Evolutionary conservation across 305 asterid species (phyloP), one percentile per base, ranked within the genome.

Genomic region (Fraxinus albicans): DNA sequence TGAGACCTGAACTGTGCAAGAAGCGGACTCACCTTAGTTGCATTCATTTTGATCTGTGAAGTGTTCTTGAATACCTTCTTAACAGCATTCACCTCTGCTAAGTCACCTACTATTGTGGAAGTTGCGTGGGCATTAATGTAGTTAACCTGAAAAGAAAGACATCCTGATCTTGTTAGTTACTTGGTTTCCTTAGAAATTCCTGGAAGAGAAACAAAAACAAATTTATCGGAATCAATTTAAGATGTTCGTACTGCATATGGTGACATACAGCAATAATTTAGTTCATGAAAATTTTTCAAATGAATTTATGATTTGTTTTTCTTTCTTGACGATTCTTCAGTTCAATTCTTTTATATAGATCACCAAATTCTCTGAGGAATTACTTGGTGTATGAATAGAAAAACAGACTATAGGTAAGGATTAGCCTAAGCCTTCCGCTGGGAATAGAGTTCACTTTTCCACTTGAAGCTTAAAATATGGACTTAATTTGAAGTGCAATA

Each of bases 71-170:
- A 96, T 55, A 96, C 99, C 88, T 96, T 94, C 89, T 93, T 94
- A 80, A 96, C 85, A 80, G 98, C 99, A 70, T 94, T 96, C 77
- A 94, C 86, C 92, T 96, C 99, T 12, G 99, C 99, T 60, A 94
- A 83, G 85, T 96, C 99, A 82, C 98, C 98, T 38, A 93, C 98
- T 82, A 91, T 70, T 35, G 98, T 93, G 60, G 99, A 96, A 79
- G 99, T 94, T 58, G 99, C 99, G 58, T 94, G 98, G 73, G 98
- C 98, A 80, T 96, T 96, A 40, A 96, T 93, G 90, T 96, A 96
- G 84, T 94, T 94, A 82, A 96, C 98, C 99, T 96, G 91, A 84
- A 82, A 87, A 84, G 75, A 36, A 83, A 77, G 63, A 17, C 76
- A 70, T 29, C 76, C 21, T 69, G 42, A 31, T 70, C 36, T 70